Evolutionary conservation across 2,329 filamentous ascomycete genomes (phyloP).

Genomic region (Aspergillus fructus): DNA sequence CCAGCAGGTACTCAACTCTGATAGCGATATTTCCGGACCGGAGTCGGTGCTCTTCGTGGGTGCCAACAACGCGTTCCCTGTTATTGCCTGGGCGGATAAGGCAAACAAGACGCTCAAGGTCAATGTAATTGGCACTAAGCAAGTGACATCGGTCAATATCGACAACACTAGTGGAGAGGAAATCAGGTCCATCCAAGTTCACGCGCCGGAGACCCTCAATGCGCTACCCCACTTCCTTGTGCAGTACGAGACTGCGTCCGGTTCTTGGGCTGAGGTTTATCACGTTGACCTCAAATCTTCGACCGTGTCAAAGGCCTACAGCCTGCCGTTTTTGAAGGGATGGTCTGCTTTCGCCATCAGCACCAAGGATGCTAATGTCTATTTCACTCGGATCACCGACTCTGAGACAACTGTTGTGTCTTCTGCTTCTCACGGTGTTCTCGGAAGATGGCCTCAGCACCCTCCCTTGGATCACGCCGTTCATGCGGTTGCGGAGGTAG

Average conservation of each 20-base stretch:
- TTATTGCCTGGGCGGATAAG: conserved; percentile 48
- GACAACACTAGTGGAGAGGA: conserved; percentile 42
- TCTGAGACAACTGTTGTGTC: conserved; percentile 73
- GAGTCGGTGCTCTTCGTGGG: conserved; percentile 43
- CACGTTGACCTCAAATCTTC: conserved; percentile 73
- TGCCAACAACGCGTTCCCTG: conserved; percentile 40
- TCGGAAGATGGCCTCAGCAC: conserved; percentile 71
- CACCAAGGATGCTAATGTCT: conserved; percentile 76
- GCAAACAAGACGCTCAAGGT: conserved; percentile 44
- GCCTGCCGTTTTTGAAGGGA: conserved; percentile 69
- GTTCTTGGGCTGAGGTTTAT: conserved; percentile 82
- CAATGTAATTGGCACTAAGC: conserved; percentile 46
- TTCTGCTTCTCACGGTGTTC: conserved; percentile 71
- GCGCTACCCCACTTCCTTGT: conserved; percentile 81
- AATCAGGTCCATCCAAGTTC: conserved; percentile 62
- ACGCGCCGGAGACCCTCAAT: conserved; percentile 70
- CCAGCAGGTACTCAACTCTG: conserved; percentile 70
- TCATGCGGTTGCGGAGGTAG: conserved; percentile 77
- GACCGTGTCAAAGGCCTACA: conserved; percentile 73
- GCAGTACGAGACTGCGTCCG: conserved; percentile 68
- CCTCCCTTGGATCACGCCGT: conserved; percentile 50
- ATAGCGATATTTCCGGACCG: conserved; percentile 62
- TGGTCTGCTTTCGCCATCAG: conserved; percentile 76
- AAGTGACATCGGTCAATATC: conserved; percentile 38
- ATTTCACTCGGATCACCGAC: conserved; percentile 78